Evolutionary conservation across 139 green algal species (phyloP).

Genomic region (Gonium pectorale): DNA sequence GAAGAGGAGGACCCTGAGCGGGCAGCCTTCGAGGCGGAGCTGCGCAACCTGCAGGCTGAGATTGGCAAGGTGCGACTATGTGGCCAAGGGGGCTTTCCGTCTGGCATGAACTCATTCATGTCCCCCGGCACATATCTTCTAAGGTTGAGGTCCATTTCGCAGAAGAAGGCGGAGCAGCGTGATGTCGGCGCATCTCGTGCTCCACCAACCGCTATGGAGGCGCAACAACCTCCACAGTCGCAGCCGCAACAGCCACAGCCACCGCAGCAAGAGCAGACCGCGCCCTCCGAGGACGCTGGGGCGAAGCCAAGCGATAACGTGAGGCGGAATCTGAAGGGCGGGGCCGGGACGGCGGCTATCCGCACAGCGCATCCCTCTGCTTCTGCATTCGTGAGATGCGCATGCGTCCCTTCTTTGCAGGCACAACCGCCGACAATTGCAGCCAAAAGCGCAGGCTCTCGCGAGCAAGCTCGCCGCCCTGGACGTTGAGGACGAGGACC

Average conservation of each 20-base stretch:
- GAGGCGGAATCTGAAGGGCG: not conserved
- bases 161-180: constrained; percentile 39
- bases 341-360: too few relatives aligned
- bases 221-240: not conserved
- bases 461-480: constrained; percentile 16
- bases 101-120: not conserved
- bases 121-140: not conserved
- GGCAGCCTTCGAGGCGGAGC: constrained; percentile 34
- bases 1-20: constrained; percentile 44
- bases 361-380: not conserved
- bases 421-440: too few relatives aligned
- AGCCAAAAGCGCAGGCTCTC: not conserved
- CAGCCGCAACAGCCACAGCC: not conserved
- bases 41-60: constrained; percentile 38
- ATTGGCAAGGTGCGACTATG: constrained; percentile 35
- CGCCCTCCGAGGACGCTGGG: not conserved
- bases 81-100: not conserved
- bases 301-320: not conserved
- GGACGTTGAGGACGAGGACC: constrained; percentile 25
- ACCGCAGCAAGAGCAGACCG: not conserved
- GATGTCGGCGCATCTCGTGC: not conserved
- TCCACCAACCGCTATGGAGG: not conserved
- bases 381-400: too few relatives aligned
- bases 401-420: too few relatives aligned
- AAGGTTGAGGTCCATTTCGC: not conserved